phyloP scores from a whole-genome alignment of 1,139 yeast genomes.

The Blastobotrys illinoisensis region DNA sequence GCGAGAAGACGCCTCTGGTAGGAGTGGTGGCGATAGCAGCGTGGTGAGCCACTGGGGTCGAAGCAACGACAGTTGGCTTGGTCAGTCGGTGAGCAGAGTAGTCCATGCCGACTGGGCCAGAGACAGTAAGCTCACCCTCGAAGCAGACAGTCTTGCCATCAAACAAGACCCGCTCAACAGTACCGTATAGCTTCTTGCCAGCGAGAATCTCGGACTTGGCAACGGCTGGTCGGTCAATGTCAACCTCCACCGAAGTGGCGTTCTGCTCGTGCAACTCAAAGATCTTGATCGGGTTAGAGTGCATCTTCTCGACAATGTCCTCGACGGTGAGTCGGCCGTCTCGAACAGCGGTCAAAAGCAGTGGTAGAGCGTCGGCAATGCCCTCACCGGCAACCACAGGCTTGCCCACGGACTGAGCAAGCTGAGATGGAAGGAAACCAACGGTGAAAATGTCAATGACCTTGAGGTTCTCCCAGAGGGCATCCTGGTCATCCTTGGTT shows the following conservation, averaged over 20 bases:
- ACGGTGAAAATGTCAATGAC: slow-evolving; percentile 82
- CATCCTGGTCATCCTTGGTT: slow-evolving; percentile 69
- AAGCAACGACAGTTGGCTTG: slow-evolving; percentile 30
- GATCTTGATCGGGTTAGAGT: slow-evolving; percentile 75
- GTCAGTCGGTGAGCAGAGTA: slow-evolving; percentile 25
- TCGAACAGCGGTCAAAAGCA: slow-evolving; percentile 74
- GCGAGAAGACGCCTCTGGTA: not conserved
- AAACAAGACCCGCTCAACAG: slow-evolving; percentile 81
- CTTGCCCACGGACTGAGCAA: slow-evolving; percentile 61
- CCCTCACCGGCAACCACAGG: slow-evolving; percentile 68
- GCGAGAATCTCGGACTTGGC: slow-evolving; percentile 45
- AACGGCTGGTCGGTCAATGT: slow-evolving; percentile 59
- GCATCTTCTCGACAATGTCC: slow-evolving; percentile 69
- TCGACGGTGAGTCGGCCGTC: slow-evolving; percentile 65
- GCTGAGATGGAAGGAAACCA: slow-evolving; percentile 70
- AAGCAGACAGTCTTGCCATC: slow-evolving; percentile 75
- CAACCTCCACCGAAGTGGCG: slow-evolving; percentile 69
- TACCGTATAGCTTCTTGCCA: slow-evolving; percentile 54
- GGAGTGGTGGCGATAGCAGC: slow-evolving; percentile 1
- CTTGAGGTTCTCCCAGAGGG: slow-evolving; percentile 71
- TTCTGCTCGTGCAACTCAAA: slow-evolving; percentile 81
- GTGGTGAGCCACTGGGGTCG: slow-evolving; percentile 14
- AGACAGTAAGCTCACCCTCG: slow-evolving; percentile 66
- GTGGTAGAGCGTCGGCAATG: slow-evolving; percentile 72
- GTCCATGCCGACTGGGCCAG: slow-evolving; percentile 53